phyloP scores from a whole-genome alignment of 192 early-diverging fungal genomes.

The Polychytrium aggregatum region DNA sequence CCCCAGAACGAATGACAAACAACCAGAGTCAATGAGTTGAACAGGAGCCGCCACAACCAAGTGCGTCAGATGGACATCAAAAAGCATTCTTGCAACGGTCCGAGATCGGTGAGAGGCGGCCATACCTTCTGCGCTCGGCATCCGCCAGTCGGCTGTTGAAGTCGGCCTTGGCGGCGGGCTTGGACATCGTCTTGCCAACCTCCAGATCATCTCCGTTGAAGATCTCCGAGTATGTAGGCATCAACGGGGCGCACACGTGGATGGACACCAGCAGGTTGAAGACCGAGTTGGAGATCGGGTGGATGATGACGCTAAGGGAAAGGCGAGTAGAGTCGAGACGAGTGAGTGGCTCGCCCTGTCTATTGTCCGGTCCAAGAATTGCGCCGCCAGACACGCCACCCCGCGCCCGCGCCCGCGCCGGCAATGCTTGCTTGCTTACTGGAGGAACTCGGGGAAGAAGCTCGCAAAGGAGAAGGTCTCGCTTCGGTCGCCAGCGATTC shows the following conservation, averaged over 20 bases:
- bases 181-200: neutral
- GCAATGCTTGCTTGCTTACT: too few species aligned
- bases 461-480: slow-evolving; percentile 83
- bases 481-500: slow-evolving; percentile 72
- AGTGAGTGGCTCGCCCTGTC: neutral
- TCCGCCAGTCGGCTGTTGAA: slow-evolving; percentile 28
- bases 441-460: slow-evolving; percentile 78
- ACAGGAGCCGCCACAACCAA: neutral
- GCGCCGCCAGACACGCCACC: too few species aligned
- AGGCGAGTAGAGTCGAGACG: neutral
- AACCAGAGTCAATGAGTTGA: slow-evolving; percentile 1
- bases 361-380: neutral
- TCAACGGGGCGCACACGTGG: slow-evolving; percentile 39
- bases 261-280: slow-evolving; percentile 48
- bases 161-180: neutral
- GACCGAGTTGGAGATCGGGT: slow-evolving; percentile 47
- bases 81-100: too few species aligned
- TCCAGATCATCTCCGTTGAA: neutral
- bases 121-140: slow-evolving; percentile 56
- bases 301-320: slow-evolving; percentile 41
- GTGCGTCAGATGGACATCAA: neutral
- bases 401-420: too few species aligned
- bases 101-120: too few species aligned
- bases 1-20: too few species aligned
- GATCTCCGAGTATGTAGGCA: neutral